Base-by-base conservation (phyloP, 1,284 basidiomycete species). In the Chondrostereum purpureum region DNA sequence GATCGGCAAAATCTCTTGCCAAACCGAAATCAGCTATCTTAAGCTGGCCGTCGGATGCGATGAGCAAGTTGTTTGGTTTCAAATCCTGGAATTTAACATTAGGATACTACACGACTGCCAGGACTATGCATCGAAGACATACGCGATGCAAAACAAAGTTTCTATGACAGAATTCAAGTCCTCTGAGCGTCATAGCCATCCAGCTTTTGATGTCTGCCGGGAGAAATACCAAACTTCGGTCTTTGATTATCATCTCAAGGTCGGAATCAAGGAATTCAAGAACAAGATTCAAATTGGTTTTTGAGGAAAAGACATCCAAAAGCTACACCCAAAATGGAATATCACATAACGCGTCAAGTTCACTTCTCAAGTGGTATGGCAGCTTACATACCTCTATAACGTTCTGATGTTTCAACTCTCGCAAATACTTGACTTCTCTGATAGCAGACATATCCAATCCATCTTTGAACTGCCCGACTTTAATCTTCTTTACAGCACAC, bases 11-110 rank as follows among this genome's bases (percentile, higher is more conserved):
- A 67, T 99, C 96, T 51, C 96, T 75, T 18, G 96, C 96, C 5
- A 99, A 78, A 78, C 96, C 96, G 63, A 99, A 99, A 82, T 99
- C 96, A 18, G 96, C 96, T 51, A 99, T 81, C 66, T 99, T 99
- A 51, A 99, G 83, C 47, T 92, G 84, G 0, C 96, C 96, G 42
- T 89, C 78, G 0, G 88, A 81, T 0, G 92, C 82, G 46, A 99
- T 91, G 54, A 99, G 82, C 71, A 99, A 77, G 69, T 99, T 99
- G 69, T 98, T 99, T 3, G 96, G 95, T 64, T 99, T 99, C 55
- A 99, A 66, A 75, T 99, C 96, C 92, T 96, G 59, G 14, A 38
- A 20, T n/a, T n/a, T n/a, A n/a, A n/a, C n/a, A n/a, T n/a, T n/a
- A n/a, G n/a, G n/a, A n/a, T n/a, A n/a, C n/a, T n/a, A n/a, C n/a